Evolutionary conservation across 495 filamentous ascomycete species (phyloP).

Genomic region (Evernia prunastri): DNA sequence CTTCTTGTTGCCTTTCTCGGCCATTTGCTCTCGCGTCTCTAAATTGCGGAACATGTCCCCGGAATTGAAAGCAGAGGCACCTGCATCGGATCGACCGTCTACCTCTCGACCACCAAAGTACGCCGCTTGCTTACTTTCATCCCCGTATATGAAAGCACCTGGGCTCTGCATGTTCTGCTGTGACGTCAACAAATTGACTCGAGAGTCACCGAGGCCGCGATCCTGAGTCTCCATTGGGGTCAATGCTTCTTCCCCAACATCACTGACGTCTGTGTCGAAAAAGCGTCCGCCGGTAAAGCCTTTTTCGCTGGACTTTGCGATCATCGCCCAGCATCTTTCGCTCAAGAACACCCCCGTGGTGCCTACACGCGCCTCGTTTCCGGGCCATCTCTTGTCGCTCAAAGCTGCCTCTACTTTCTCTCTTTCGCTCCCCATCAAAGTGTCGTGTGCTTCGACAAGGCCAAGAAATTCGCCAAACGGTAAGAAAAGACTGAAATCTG

Average conservation of each 20-base stretch:
- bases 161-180: constrained; percentile 50
- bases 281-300: constrained; percentile 33
- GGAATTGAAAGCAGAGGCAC: constrained; percentile 75
- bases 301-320: constrained; percentile 67
- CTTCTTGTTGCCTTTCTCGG: constrained; percentile 88
- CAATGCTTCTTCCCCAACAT: constrained; percentile 39
- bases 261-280: constrained; percentile 44
- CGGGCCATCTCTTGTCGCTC: constrained; percentile 83
- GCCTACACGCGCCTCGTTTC: constrained; percentile 84
- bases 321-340: constrained; percentile 87
- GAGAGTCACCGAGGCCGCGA: constrained; percentile 59
- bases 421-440: constrained; percentile 82
- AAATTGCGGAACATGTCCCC: constrained; percentile 98
- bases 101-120: constrained; percentile 82
- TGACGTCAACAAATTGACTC: constrained; percentile 59
- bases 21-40: constrained; percentile 90
- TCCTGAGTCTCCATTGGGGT: constrained; percentile 40
- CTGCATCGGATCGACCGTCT: constrained; percentile 84
- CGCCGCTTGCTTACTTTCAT: constrained; percentile 59
- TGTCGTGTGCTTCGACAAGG: constrained; percentile 70
- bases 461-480: constrained; percentile 95
- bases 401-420: constrained; percentile 88
- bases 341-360: constrained; percentile 93
- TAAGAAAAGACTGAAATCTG: constrained; percentile 91
- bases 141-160: constrained; percentile 59